phyloP scores from a whole-genome alignment of 352 stramenopile species.

The Pythium rhizo-oryzae region DNA sequence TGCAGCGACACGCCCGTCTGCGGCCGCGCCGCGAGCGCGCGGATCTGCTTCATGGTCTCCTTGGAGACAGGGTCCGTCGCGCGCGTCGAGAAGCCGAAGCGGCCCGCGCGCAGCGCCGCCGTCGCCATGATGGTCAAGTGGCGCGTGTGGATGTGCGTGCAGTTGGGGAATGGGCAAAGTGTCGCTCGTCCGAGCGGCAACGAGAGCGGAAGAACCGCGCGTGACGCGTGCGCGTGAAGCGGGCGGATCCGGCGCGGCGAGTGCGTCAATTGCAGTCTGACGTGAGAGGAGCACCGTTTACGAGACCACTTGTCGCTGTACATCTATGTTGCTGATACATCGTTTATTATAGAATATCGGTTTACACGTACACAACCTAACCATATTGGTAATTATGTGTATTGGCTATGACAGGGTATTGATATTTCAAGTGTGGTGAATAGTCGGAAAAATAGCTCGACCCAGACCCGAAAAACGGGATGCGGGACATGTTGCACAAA shows the following conservation, averaged over 20 bases:
- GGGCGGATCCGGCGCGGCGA: constrained; percentile 7
- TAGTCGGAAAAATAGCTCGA: neutral
- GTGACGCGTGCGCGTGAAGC: neutral
- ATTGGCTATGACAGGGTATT: too few relatives aligned
- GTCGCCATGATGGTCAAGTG: constrained; percentile 6
- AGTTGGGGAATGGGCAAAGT: neutral
- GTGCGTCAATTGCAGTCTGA: constrained; percentile 13
- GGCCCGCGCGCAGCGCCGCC: constrained; percentile 25
- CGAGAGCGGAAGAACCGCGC: neutral
- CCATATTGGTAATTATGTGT: too few relatives aligned
- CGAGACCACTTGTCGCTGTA: too few relatives aligned
- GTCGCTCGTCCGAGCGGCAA: neutral
- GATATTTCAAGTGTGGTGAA: too few relatives aligned
- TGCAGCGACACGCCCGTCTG: constrained; percentile 89
- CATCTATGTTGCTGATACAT: too few relatives aligned
- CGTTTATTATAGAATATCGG: too few relatives aligned
- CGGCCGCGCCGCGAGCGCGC: constrained; percentile 67
- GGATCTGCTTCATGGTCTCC: constrained; percentile 61
- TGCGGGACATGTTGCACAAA: constrained; percentile 29
- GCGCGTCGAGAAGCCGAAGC: constrained; percentile 35
- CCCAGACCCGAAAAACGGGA: neutral
- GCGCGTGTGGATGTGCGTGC: too few relatives aligned
- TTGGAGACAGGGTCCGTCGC: constrained; percentile 24
- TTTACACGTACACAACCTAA: too few relatives aligned
- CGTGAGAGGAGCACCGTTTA: constrained; percentile 1